These are phyloP conservation scores for Gossypium thurberi DNA, from an alignment of 345 rosid species.

Conservation along the genomic window DNA sequence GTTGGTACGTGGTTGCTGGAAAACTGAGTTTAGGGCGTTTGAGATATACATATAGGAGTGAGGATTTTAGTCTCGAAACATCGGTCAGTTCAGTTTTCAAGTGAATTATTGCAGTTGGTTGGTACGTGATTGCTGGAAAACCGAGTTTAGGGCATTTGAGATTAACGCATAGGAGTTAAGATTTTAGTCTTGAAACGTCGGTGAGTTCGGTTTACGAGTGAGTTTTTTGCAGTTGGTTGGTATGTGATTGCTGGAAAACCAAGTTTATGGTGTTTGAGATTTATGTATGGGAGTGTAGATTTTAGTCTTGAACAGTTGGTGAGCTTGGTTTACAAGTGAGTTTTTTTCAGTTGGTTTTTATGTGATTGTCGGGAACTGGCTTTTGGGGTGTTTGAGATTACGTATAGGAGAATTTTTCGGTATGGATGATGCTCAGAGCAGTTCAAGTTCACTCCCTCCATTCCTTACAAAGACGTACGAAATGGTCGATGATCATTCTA, in stretches of 20 bases:
- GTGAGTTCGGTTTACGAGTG: not conserved
- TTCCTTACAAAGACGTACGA: constrained; percentile 78
- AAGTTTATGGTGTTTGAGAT: too few species aligned
- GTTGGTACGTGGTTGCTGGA: not conserved
- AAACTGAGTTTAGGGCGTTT: too few species aligned
- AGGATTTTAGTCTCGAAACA: not conserved
- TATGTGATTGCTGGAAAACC: not conserved
- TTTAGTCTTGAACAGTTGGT: not conserved
- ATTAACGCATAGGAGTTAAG: not conserved
- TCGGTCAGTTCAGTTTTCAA: not conserved
- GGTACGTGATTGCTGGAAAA: not conserved
- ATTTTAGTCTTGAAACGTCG: not conserved
- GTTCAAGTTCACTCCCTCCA: constrained; percentile 73
- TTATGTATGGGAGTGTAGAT: not conserved
- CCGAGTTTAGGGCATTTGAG: too few species aligned
- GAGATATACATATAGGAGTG: not conserved
- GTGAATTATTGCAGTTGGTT: constrained; percentile 3
- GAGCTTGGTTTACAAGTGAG: not conserved
- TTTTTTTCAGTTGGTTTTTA: constrained; percentile 1
- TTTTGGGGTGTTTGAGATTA: constrained; percentile 14
- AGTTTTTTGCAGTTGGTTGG: constrained; percentile 2
- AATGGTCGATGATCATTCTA: constrained; percentile 77
- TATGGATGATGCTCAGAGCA: constrained; percentile 72
- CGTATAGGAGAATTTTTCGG: not conserved
- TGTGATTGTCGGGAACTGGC: not conserved